Conservation (phyloP, 805 yeast species). For the Saturnispora mendoncae region DNA sequence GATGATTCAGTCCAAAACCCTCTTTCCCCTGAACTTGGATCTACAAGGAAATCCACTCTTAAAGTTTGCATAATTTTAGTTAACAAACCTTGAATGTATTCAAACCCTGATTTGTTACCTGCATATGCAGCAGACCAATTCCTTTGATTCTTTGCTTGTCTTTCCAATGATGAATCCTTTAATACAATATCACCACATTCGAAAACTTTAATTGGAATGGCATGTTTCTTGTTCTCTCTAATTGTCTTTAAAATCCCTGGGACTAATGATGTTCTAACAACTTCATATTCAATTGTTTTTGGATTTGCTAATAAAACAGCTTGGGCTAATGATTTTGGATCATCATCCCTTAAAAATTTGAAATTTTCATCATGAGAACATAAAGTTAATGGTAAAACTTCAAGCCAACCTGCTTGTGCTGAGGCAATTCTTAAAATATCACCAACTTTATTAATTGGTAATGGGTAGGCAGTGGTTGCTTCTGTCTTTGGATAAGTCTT, state of each 20-base stretch:
- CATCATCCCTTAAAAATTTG: slow-evolving; percentile 65
- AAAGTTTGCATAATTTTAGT: slow-evolving; percentile 95
- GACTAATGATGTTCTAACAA: slow-evolving; percentile 86
- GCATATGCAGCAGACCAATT: slow-evolving; percentile 92
- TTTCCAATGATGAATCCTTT: slow-evolving; percentile 66
- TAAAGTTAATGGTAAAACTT: slow-evolving; percentile 89
- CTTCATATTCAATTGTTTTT: slow-evolving; percentile 93
- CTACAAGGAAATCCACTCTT: slow-evolving; percentile 75
- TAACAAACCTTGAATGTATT: slow-evolving; percentile 84
- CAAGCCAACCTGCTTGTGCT: slow-evolving; percentile 92
- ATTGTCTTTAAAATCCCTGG: slow-evolving; percentile 95
- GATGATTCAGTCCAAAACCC: slow-evolving; percentile 85
- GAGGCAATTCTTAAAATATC: slow-evolving; percentile 88
- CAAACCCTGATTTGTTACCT: slow-evolving; percentile 94
- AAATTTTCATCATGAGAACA: slow-evolving; percentile 97
- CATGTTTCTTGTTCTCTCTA: slow-evolving; percentile 91
- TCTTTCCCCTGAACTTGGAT: slow-evolving; percentile 45
- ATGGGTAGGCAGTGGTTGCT: slow-evolving; percentile 75
- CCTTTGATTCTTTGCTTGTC: slow-evolving; percentile 87
- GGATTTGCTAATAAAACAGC: slow-evolving; percentile 95
- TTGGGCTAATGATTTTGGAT: slow-evolving; percentile 38
- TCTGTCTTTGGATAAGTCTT: slow-evolving; percentile 72
- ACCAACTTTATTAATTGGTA: slow-evolving; percentile 83
- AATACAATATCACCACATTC: slow-evolving; percentile 93
- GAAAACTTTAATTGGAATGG: slow-evolving; percentile 89